Evolutionary conservation across 73 alveolate genomes (phyloP).

Genomic region (Halteria grandinella): DNA sequence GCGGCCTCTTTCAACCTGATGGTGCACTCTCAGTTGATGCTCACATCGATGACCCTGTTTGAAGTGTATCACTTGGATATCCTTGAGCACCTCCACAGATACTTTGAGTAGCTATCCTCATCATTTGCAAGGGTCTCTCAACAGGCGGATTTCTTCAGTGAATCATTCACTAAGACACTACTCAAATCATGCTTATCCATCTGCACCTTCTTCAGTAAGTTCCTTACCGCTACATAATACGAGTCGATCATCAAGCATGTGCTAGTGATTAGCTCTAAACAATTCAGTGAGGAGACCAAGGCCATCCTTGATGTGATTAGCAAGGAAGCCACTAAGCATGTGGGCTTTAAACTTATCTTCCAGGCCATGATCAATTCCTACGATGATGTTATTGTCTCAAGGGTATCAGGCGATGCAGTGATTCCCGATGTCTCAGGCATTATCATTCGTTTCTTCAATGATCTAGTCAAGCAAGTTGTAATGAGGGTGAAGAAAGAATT

Average conservation of each 20-base stretch:
- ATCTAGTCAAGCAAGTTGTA: constrained; percentile 3
- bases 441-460: constrained; percentile 8
- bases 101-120: neutral
- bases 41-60: constrained; percentile 18
- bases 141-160: constrained; percentile 6
- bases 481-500: constrained; percentile 50
- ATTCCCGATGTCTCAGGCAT: neutral
- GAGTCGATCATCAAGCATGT: constrained; percentile 6
- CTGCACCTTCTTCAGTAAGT: constrained; percentile 21
- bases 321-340: neutral
- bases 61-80: constrained; percentile 33
- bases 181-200: constrained; percentile 17
- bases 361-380: constrained; percentile 22
- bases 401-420: neutral
- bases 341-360: constrained; percentile 7
- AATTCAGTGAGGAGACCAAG: constrained; percentile 1
- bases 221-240: constrained; percentile 2
- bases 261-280: neutral
- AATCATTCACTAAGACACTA: neutral
- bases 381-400: constrained; percentile 11
- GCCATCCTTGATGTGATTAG: neutral
- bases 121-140: neutral
- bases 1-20: neutral
- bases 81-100: constrained; percentile 13
- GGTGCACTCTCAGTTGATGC: constrained; percentile 16